phyloP scores from a whole-genome alignment of 176 grass and related monocot genomes.

The Cenchrus purpureus region DNA sequence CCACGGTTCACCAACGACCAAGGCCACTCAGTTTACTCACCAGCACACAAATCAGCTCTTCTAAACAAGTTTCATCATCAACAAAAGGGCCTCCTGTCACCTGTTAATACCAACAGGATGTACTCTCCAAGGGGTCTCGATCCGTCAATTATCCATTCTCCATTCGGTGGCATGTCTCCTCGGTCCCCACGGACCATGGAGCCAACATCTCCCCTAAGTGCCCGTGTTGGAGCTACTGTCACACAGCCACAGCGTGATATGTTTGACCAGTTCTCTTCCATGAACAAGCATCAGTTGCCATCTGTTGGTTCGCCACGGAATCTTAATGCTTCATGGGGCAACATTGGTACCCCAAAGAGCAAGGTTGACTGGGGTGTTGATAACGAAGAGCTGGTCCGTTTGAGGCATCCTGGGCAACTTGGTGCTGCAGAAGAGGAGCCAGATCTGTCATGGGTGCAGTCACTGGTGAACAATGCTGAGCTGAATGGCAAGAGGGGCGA shows the following conservation, averaged over 20 bases:
- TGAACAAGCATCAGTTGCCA: conserved; percentile 46
- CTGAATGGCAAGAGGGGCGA: conserved; percentile 40
- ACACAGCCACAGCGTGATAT: conserved; percentile 63
- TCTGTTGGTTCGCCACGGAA: conserved; percentile 49
- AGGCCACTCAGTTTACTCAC: conserved; percentile 60
- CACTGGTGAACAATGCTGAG: conserved; percentile 55
- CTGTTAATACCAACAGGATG: conserved; percentile 76
- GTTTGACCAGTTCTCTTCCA: conserved; percentile 51
- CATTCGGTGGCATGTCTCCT: conserved; percentile 63
- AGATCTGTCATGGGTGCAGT: conserved; percentile 84
- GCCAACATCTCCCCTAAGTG: conserved; percentile 61
- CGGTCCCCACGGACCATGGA: conserved; percentile 73
- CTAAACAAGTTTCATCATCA: conserved; percentile 69
- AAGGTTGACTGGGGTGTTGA: conserved; percentile 79
- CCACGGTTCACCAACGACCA: conserved; percentile 81
- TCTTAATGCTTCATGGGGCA: conserved; percentile 62
- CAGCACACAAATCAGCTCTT: conserved; percentile 76
- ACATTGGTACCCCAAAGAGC: conserved; percentile 56
- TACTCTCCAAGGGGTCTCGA: conserved; percentile 64
- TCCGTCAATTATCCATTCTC: conserved; percentile 53
- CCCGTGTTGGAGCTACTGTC: conserved; percentile 44
- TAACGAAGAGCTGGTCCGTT: conserved; percentile 48
- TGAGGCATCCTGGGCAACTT: conserved; percentile 30
- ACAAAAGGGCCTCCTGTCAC: conserved; percentile 65
- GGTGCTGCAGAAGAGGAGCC: conserved; percentile 55